phyloP scores from a whole-genome alignment of 1,284 basidiomycete genomes.

The Puccinia hordei region DNA sequence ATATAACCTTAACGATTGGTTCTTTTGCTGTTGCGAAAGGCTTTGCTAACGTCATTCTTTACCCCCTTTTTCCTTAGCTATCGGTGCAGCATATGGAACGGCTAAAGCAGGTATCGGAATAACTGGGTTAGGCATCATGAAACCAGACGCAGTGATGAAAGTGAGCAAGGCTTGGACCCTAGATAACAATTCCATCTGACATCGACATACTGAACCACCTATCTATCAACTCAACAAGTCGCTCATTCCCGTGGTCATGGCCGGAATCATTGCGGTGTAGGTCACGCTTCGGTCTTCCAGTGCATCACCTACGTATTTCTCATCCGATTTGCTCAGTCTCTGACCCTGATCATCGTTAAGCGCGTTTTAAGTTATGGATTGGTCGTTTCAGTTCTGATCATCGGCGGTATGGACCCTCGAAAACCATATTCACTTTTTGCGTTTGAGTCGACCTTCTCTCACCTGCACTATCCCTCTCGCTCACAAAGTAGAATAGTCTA shows the following conservation, averaged over 20 bases:
- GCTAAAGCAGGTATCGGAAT: constrained; percentile 98
- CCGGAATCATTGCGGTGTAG: constrained; percentile 83
- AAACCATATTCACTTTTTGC: constrained; percentile 52
- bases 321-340: too few relatives aligned
- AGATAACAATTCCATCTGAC: not conserved
- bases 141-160: constrained; percentile 98
- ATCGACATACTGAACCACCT: constrained; percentile 4
- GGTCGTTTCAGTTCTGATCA: constrained; percentile 56
- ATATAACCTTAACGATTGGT: not conserved
- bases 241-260: constrained; percentile 96
- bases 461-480: not conserved
- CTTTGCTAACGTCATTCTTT: not conserved
- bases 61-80: constrained; percentile 62
- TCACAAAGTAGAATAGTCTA: constrained; percentile 52
- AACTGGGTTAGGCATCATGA: constrained; percentile 88
- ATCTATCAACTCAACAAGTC: constrained; percentile 65
- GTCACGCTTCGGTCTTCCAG: not conserved
- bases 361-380: constrained; percentile 58
- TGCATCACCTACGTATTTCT: not conserved
- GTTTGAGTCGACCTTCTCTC: constrained; percentile 32
- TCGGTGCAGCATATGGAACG: constrained; percentile 95
- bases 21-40: not conserved
- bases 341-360: constrained; percentile 27
- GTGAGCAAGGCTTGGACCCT: constrained; percentile 60
- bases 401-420: constrained; percentile 48